Evolutionary conservation across 768 basidiomycete species (phyloP).

Genomic region (Rhodotorula sphaerocarpa): DNA sequence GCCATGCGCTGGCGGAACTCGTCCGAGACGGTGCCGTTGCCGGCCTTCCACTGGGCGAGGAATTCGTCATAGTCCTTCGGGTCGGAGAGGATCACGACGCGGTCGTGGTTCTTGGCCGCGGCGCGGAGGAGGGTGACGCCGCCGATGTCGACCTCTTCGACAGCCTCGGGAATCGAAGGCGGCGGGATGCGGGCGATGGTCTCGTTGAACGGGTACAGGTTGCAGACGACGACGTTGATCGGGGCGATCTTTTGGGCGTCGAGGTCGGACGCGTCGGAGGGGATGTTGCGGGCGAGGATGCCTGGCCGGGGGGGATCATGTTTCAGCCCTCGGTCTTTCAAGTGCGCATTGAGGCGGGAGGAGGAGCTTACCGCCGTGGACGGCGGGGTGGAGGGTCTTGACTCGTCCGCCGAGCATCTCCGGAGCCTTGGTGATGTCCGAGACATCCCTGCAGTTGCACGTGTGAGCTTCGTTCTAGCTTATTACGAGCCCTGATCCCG

Average conservation of each 20-base stretch:
- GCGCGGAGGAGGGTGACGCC: constrained; percentile 95
- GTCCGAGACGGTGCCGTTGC: constrained; percentile 66
- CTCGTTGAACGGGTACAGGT: constrained; percentile 90
- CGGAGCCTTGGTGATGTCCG: constrained; percentile 91
- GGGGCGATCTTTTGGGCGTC: constrained; percentile 73
- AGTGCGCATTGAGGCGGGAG: neutral
- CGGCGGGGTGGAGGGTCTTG: constrained; percentile 94
- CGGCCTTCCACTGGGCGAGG: constrained; percentile 64
- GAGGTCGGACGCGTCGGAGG: constrained; percentile 81
- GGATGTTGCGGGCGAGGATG: constrained; percentile 84
- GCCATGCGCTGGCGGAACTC: constrained; percentile 68
- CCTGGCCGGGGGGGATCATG: constrained; percentile 45
- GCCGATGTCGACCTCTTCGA: constrained; percentile 98
- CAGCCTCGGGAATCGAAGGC: constrained; percentile 81
- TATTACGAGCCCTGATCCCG: no score
- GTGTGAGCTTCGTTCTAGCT: neutral
- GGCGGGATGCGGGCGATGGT: constrained; percentile 73
- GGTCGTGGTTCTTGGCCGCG: constrained; percentile 94
- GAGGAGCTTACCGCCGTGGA: constrained; percentile 71
- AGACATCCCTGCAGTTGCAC: constrained; percentile 70
- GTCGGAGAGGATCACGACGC: constrained; percentile 55
- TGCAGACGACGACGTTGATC: constrained; percentile 96
- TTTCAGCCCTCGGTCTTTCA: constrained; percentile 17
- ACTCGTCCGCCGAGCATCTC: constrained; percentile 98
- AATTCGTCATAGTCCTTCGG: constrained; percentile 79